Evolutionary conservation across 257 asterid species (phyloP).

Genomic region (Sherardia arvensis): DNA sequence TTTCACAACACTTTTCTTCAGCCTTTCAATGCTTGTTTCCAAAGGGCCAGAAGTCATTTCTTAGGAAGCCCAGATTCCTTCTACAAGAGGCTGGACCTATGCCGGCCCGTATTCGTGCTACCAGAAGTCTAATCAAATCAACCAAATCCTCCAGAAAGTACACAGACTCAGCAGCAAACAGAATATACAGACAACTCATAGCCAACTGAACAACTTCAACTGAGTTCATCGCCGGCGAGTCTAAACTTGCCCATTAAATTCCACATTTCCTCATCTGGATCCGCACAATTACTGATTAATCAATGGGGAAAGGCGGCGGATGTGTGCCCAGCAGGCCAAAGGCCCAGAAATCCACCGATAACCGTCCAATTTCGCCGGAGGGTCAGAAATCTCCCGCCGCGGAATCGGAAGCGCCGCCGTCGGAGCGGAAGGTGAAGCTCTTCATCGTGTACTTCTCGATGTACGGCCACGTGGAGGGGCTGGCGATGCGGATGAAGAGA

Average conservation of each 20-base stretch:
- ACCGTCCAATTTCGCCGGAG: conserved; percentile 8
- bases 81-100: not conserved
- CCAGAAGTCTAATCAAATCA: not conserved
- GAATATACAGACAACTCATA: not conserved
- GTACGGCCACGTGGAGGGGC: conserved; percentile 94
- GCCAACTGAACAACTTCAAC: not conserved
- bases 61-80: not conserved
- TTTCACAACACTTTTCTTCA: not conserved
- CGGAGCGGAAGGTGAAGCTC: conserved; percentile 29
- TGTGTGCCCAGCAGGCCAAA: conserved; percentile 82
- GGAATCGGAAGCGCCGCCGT: conserved; percentile 17
- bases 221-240: too few relatives aligned
- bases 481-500: conserved; percentile 71
- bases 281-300: not conserved
- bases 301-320: conserved; percentile 92
- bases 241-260: not conserved
- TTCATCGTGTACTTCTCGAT: conserved; percentile 78
- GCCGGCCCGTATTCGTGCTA: not conserved
- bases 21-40: not conserved
- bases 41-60: not conserved
- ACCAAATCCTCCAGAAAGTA: not conserved
- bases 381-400: conserved; percentile 15
- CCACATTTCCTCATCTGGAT: not conserved
- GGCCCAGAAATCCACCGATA: conserved; percentile 22
- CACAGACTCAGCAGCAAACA: not conserved